Conservation (phyloP, 495 filamentous ascomycete genomes). For the Penicillium cataractarum region DNA sequence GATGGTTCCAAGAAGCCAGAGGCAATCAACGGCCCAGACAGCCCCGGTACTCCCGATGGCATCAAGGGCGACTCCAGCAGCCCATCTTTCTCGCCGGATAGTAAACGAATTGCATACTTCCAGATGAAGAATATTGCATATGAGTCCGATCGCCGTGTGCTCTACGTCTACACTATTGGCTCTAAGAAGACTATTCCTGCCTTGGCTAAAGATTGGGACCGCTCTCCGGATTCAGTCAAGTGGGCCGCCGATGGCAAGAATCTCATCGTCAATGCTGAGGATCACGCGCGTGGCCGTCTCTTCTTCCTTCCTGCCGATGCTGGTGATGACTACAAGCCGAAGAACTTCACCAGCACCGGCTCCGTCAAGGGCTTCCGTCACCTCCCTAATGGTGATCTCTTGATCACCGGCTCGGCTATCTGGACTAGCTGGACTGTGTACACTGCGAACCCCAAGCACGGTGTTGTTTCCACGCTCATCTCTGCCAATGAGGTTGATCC, state of each 20-base stretch:
- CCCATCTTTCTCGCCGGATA: constrained; percentile 44
- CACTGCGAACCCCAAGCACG: constrained; percentile 33
- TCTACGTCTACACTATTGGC: constrained; percentile 40
- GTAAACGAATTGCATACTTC: constrained; percentile 41
- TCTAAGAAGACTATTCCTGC: constrained; percentile 34
- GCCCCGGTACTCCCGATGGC: constrained; percentile 29
- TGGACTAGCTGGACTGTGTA: constrained; percentile 43
- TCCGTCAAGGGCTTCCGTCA: constrained; percentile 32
- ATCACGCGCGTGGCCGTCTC: constrained; percentile 32
- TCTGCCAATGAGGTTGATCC: constrained; percentile 44
- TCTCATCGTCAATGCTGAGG: constrained; percentile 38
- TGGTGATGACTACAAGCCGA: constrained; percentile 34
- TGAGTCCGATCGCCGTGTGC: constrained; percentile 39
- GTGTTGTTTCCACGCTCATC: constrained; percentile 27
- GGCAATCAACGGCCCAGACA: constrained; percentile 41
- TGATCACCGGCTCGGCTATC: constrained; percentile 39
- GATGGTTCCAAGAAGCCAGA: constrained; percentile 37
- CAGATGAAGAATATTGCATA: constrained; percentile 45
- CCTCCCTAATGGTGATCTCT: constrained; percentile 35
- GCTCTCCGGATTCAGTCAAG: constrained; percentile 37
- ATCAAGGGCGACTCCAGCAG: constrained; percentile 38
- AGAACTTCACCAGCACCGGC: constrained; percentile 36
- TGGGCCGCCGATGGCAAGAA: constrained; percentile 40
- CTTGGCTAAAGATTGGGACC: constrained; percentile 45
- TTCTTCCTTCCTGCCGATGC: constrained; percentile 39